Evolutionary conservation across 2,329 filamentous ascomycete species (phyloP).

Genomic region (Aureobasidium pullulans): DNA sequence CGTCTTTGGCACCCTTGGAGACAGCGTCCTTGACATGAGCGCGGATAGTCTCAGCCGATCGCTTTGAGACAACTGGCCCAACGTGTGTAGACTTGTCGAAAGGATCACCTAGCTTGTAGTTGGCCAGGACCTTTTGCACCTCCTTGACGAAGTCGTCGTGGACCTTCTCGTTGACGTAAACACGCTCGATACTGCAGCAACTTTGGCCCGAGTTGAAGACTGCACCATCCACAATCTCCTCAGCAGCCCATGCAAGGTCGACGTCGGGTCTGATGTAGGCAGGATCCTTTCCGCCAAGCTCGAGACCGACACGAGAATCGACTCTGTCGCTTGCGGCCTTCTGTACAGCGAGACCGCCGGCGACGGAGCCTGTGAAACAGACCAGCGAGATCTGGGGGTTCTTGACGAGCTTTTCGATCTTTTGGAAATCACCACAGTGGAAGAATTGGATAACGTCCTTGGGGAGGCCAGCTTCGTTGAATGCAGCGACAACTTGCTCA

Average conservation of each 20-base stretch:
- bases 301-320: conserved; percentile 71
- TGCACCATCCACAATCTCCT: conserved; percentile 91
- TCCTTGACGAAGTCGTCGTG: conserved; percentile 76
- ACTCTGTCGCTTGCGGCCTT: conserved; percentile 76
- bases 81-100: conserved; percentile 71
- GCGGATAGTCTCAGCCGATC: conserved; percentile 67
- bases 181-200: conserved; percentile 85
- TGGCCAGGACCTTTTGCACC: conserved; percentile 66
- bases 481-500: conserved; percentile 72
- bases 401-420: conserved; percentile 71
- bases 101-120: conserved; percentile 85
- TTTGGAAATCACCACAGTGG: conserved; percentile 71
- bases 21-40: conserved; percentile 77
- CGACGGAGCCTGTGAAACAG: conserved; percentile 91
- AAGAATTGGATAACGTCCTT: conserved; percentile 83
- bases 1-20: conserved; percentile 73
- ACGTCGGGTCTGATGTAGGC: conserved; percentile 83
- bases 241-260: conserved; percentile 82
- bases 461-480: conserved; percentile 73
- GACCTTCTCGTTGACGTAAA: conserved; percentile 82
- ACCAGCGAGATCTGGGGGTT: conserved; percentile 71
- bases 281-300: conserved; percentile 91
- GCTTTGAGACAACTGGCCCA: conserved; percentile 80
- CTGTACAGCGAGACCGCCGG: conserved; percentile 78
- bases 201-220: conserved; percentile 98